Conservation (phyloP, 177 flowering plant genomes). For the Telopea speciosissima region DNA sequence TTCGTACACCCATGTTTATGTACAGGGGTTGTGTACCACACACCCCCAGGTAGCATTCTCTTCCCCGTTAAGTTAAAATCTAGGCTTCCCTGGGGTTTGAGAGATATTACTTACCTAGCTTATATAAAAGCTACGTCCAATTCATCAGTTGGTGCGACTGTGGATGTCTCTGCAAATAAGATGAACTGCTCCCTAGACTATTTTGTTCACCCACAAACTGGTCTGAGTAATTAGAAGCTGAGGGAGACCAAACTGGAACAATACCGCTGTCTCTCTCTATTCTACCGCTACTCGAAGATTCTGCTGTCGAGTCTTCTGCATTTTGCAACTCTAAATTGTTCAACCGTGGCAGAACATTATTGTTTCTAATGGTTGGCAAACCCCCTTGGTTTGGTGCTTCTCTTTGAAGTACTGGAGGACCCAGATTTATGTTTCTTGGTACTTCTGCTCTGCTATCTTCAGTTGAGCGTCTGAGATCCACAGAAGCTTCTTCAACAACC, state of each 20-base stretch:
- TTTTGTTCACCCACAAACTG: conserved; percentile 66
- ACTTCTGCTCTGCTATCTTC: conserved; percentile 59
- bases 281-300: conserved; percentile 59
- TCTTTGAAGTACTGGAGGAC: conserved; percentile 25
- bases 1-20: too few relatives aligned
- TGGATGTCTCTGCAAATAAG: conserved; percentile 79
- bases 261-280: conserved; percentile 86
- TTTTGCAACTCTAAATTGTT: conserved; percentile 32
- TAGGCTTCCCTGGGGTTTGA: neutral
- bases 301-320: conserved; percentile 63
- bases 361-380: conserved; percentile 21
- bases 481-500: conserved; percentile 50
- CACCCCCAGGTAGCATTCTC: too few relatives aligned
- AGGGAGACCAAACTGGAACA: conserved; percentile 96
- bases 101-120: conserved; percentile 59
- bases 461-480: conserved; percentile 30
- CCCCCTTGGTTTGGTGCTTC: conserved; percentile 26
- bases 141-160: conserved; percentile 69
- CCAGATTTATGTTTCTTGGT: conserved; percentile 34
- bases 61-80: too few relatives aligned
- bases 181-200: conserved; percentile 51
- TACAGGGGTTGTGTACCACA: too few relatives aligned
- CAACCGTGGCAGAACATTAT: conserved; percentile 23
- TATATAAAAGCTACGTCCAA: conserved; percentile 86
- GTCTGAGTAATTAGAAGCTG: conserved; percentile 59